Percentiles rank a stretch among this genome's conserved stretches.
Conservation (phyloP, 441 rosid genomes). For the Gossypium schwendimanii region DNA sequence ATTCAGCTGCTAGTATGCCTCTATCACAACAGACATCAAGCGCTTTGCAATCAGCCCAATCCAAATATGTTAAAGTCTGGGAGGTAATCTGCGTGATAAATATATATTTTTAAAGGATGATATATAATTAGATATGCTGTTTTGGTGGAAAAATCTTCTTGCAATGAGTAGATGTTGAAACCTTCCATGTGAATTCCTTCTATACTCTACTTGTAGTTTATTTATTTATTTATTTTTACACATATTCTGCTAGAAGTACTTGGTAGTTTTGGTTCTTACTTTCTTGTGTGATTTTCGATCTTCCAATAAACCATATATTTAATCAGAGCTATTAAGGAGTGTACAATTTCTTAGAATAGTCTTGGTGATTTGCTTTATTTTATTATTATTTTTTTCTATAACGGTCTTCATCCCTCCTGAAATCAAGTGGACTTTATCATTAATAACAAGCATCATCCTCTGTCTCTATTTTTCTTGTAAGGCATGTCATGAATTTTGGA, state of each 20-base stretch:
- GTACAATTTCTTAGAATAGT: neutral
- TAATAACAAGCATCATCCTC: neutral
- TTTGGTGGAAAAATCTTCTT: neutral
- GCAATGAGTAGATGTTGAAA: neutral
- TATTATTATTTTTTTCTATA: neutral
- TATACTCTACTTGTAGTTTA: conserved; percentile 5
- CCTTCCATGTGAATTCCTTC: neutral
- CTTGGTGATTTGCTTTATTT: neutral
- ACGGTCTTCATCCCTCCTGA: neutral
- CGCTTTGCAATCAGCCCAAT: conserved; percentile 62
- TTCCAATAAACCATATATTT: neutral
- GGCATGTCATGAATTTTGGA: neutral
- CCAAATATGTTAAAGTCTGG: conserved; percentile 92
- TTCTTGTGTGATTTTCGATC: neutral
- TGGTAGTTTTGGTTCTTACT: neutral
- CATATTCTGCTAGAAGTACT: neutral
- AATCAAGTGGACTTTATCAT: neutral
- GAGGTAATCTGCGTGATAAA: conserved; percentile 44
- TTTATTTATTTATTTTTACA: neutral
- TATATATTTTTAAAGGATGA: too few species aligned
- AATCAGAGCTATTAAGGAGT: neutral
- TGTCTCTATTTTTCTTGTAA: neutral
- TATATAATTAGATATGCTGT: neutral
- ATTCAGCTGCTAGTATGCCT: conserved; percentile 59
- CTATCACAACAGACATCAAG: conserved; percentile 65